Percentiles rank a stretch among this genome's conserved stretches.
These are phyloP conservation scores for Venustampulla echinocandica DNA, from an alignment of 495 filamentous ascomycete genomes.

Conservation along the genomic window DNA sequence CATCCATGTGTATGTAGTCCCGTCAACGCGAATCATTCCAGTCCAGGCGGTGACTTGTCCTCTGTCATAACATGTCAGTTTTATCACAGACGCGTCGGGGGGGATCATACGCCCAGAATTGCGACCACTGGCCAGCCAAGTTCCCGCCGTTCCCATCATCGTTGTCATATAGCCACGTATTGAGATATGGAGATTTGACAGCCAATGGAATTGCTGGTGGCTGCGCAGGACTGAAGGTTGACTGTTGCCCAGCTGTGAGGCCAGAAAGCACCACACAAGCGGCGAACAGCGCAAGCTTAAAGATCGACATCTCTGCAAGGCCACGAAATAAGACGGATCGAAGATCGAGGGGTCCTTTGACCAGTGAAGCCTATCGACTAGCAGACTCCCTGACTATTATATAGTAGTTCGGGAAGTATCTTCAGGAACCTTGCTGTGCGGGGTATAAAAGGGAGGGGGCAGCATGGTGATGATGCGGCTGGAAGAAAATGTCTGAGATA, in stretches of 20 bases:
- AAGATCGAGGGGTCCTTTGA: not conserved
- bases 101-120: conserved; percentile 8
- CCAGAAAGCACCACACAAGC: not conserved
- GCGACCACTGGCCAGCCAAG: conserved; percentile 44
- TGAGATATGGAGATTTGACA: conserved; percentile 77
- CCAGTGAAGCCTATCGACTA: not conserved
- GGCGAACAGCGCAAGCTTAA: not conserved
- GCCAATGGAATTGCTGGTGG: conserved; percentile 74
- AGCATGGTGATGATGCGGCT: no score
- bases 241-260: conserved; percentile 8
- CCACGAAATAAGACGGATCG: not conserved
- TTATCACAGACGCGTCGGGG: conserved; percentile 31
- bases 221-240: conserved; percentile 38
- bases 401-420: not conserved
- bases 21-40: conserved; percentile 51
- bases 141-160: conserved; percentile 66
- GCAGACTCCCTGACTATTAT: not conserved
- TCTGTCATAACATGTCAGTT: conserved; percentile 28
- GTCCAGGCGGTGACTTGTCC: conserved; percentile 64
- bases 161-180: conserved; percentile 63
- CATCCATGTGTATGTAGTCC: conserved; percentile 52
- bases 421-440: no score
- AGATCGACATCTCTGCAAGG: conserved; percentile 1
- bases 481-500: no score
- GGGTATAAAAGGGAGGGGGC: no score